Conservation (phyloP, 768 basidiomycete genomes). For the Sutorius australiensis region DNA sequence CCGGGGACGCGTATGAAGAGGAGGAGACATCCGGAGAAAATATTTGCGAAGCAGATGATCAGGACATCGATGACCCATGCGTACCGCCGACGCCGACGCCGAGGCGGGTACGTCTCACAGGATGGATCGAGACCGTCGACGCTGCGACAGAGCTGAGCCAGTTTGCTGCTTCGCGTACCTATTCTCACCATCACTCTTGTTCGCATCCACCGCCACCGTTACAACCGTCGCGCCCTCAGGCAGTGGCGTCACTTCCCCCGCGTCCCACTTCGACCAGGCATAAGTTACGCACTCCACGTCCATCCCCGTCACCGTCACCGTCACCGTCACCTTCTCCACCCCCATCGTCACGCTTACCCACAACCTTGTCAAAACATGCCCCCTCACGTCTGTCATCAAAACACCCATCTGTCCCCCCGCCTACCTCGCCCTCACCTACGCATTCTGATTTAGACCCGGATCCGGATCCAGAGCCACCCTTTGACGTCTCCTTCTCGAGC, state of each 20-base stretch:
- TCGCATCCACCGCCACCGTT: neutral
- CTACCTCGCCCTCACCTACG: constrained; percentile 6
- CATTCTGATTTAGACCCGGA: constrained; percentile 2
- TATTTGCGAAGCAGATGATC: neutral
- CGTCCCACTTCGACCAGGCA: neutral
- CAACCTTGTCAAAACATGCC: neutral
- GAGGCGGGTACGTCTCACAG: constrained; percentile 43
- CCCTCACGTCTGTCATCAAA: neutral
- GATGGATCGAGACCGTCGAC: constrained; percentile 55
- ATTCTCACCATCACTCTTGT: neutral
- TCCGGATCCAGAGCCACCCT: neutral
- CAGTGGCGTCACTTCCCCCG: neutral
- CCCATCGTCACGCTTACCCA: neutral
- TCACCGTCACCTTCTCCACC: constrained; percentile 1
- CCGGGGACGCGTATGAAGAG: neutral
- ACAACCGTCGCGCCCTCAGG: neutral
- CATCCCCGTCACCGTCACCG: neutral
- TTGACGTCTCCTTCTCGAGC: constrained; percentile 25
- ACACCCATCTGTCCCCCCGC: constrained; percentile 3
- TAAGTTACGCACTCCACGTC: neutral
- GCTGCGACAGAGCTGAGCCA: constrained; percentile 47
- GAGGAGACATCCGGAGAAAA: neutral
- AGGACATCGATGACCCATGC: constrained; percentile 12
- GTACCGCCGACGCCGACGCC: constrained; percentile 21
- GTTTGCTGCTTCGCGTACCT: constrained; percentile 38